Base-by-base conservation (phyloP, 2,329 filamentous ascomycete species). In the Penicillium sp. region DNA sequence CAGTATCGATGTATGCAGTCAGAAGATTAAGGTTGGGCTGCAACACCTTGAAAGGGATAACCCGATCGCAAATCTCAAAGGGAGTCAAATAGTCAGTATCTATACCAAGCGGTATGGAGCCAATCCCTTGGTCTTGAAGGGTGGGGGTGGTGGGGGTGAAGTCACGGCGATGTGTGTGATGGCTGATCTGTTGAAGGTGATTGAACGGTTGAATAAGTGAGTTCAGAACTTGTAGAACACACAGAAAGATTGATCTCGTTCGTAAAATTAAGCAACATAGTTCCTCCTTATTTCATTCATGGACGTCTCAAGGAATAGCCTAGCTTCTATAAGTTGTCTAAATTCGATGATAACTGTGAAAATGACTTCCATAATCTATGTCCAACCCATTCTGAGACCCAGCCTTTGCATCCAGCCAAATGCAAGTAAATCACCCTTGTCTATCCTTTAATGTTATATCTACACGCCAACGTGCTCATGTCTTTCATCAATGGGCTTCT, bases 41-140 rank as follows among this genome's bases (percentile, higher is more conserved):
- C 89, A 97, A 82, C 90, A 89, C 78, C 92, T 92, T 68, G 91
- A 96, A 64, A 86, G 85, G 65, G 90, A 89, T 57, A 91, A 95
- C 71, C 90, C 95, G 11, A 97, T 99, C 78, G 93, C 95, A 11
- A 89, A 90, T 46, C 82, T 99, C 56, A 96, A 96, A 83, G 95
- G 95, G 33, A 97, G 93, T 75, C 98, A 99, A 81, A 96, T 99
- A 74, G 96, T 99, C 72, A 96, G 89, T 81, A 96, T 99, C 82
- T 96, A 97, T 78, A 99, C 95, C 4, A 90, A 96, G 82, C 84
- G 95, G 69, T 98, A 99, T 72, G 92, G 91, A 56, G 84, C 82
- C 71, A 96, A 93, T 76, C 93, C 95, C 44, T 81, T 99, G 63
- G 96, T 97, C 71, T 86, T 99, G 62, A 93, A 98, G 79, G 95